Evolutionary conservation across 768 basidiomycete genomes (phyloP), one percentile per base, ranked within the genome.

Genomic region (Trametes coccinea): DNA sequence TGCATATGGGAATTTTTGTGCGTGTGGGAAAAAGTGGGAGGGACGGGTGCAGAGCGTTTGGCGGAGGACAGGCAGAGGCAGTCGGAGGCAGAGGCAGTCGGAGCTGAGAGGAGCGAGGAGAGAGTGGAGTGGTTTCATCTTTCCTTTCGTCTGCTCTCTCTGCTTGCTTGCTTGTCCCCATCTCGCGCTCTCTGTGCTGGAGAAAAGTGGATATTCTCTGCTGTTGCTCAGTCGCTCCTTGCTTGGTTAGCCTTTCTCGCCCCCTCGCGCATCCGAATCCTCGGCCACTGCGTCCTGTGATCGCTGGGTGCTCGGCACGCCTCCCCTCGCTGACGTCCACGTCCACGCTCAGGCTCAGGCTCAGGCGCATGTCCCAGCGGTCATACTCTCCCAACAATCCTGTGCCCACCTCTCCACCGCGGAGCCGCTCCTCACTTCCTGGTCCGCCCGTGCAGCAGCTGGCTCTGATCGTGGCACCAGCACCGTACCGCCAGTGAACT

Each of bases 231-330:
- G 40, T 30, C 60, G 47, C 41, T 61, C 53, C 40, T 56, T 56
- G 60, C 60, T 56, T 47, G 61, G 49, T 52, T 52, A 52, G 43
- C 34, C 49, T 53, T 52, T 62, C 54, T 44, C 44, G 34, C 37
- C n/a, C 33, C 29, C 31, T n/a, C 47, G 41, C 41, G 31, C 13
- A 45, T 49, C 53, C 46, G 47, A 39, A 30, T 33, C 47, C 13
- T 45, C 46, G 46, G 55, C 55, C 46, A n/a, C 45, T 43, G 44
- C 37, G 55, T 29, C 55, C 55, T 13, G 56, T 45, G 57, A 51
- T 33, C 41, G 41, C 50, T 43, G 3, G 30, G 41, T 52, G 22
- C 41, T 45, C 53, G 40, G 30, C 49, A 33, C 44, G 49, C 50
- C 41, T n/a, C 53, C 27, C 16, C 46, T 41, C 39, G 10, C 53